Conservation (phyloP, 192 early-diverging fungal species). For the Linderina pennispora region DNA sequence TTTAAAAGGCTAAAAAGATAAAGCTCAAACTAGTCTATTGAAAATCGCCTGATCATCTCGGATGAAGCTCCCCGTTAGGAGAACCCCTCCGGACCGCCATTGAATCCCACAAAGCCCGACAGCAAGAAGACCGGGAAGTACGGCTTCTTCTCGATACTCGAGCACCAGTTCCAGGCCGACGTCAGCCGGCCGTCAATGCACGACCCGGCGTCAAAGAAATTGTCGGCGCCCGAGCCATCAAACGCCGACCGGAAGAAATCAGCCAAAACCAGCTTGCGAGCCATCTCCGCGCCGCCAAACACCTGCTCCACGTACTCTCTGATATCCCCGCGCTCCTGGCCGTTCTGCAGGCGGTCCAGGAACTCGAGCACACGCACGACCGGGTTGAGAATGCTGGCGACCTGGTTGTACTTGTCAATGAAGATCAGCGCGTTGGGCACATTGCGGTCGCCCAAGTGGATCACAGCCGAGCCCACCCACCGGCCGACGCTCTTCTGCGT, state of each 20-base stretch:
- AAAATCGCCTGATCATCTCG: no score
- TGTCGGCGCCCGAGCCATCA: conserved; percentile 93
- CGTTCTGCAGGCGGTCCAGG: conserved; percentile 53
- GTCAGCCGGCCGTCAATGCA: conserved; percentile 97
- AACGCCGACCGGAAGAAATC: conserved; percentile 97
- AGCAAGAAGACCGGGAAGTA: conserved; percentile 87
- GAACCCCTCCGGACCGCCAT: conserved; percentile 50
- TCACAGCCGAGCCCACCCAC: conserved; percentile 94
- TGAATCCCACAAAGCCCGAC: conserved; percentile 72
- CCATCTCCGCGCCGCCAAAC: conserved; percentile 59
- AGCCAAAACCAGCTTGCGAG: conserved; percentile 69
- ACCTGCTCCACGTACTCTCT: conserved; percentile 58
- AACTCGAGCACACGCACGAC: conserved; percentile 70
- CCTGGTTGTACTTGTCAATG: conserved; percentile 98
- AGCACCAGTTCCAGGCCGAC: conserved; percentile 90
- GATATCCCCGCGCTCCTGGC: conserved; percentile 44
- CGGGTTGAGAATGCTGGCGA: conserved; percentile 91
- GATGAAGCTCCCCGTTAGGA: conserved; percentile 3
- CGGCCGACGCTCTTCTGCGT: conserved; percentile 76
- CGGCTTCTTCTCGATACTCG: conserved; percentile 84
- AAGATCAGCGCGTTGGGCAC: conserved; percentile 98
- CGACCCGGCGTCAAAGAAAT: conserved; percentile 83
- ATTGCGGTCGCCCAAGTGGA: conserved; percentile 97
- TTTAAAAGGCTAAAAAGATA: no score
- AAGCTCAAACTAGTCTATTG: no score